Percentiles rank a stretch among this genome's conserved stretches.
These are phyloP conservation scores for Isoetes taiwanensis DNA, from an alignment of 75 land plant species.

Conservation along the genomic window DNA sequence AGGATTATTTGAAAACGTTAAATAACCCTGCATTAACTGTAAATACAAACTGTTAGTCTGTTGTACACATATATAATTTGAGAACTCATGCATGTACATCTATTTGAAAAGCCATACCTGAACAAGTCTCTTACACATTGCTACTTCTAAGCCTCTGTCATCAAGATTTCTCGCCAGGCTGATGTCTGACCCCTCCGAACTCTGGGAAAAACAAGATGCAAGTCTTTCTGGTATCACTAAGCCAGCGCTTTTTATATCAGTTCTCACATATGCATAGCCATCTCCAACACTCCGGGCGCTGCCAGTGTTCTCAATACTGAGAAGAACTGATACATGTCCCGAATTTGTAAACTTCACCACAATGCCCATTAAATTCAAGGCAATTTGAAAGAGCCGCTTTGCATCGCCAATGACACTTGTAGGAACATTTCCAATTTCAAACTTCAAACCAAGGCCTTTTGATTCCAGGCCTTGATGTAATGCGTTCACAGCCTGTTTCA, in stretches of 20 bases:
- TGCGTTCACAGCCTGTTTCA: conserved; percentile 46
- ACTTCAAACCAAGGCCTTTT: conserved; percentile 30
- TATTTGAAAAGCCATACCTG: too few relatives aligned
- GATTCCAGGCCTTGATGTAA: conserved; percentile 39
- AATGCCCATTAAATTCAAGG: conserved; percentile 66
- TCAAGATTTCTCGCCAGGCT: too few relatives aligned
- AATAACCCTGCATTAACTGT: conserved; percentile 87
- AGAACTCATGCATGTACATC: too few relatives aligned
- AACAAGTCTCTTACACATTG: conserved; percentile 45
- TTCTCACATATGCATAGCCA: conserved; percentile 37
- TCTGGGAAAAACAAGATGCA: conserved; percentile 21
- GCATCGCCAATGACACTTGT: conserved; percentile 57
- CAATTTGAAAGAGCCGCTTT: conserved; percentile 49
- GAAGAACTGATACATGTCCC: conserved; percentile 32
- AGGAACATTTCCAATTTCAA: conserved; percentile 47
- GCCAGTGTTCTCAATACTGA: conserved; percentile 20
- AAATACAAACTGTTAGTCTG: too few relatives aligned
- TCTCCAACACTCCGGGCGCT: conserved; percentile 13
- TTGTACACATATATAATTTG: too few relatives aligned
- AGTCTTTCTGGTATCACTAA: conserved; percentile 14
- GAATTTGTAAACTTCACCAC: conserved; percentile 25
- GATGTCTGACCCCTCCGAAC: conserved; percentile 24
- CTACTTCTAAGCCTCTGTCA: conserved; percentile 29
- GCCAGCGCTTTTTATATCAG: conserved; percentile 25
- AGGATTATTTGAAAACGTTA: conserved; percentile 42